Base-by-base conservation (phyloP, 805 yeast genomes). In the Debaryomyces castellii region DNA sequence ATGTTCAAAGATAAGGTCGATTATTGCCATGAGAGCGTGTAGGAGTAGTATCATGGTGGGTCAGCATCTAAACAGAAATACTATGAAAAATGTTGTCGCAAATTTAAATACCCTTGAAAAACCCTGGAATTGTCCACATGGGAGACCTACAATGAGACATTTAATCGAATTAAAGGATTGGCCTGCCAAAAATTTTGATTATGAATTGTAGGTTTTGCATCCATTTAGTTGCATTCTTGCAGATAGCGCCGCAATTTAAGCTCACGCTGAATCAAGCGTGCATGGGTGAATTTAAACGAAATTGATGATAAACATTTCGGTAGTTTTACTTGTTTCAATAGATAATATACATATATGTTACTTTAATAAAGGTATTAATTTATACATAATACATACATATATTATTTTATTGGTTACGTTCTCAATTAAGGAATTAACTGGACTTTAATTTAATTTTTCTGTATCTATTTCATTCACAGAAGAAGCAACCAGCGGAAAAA, bases 71-170 rank as follows among this genome's bases (percentile, higher is more conserved):
- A 74, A 72, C 6, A 52, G 44, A 24, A 70, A 62, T 7, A 77
- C 81, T 6, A 94, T 94, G 99, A 60, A 64, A 1, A 68, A 58
- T 32, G 81, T 94, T 2, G 91, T 94, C 5, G 60, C 68, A 24
- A 77, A 89, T 57, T 68, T 94, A 43, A 80, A 92, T 10, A 69
- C 63, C 0, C 71, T 94, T 32, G 91, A 89, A 50, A 88, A 89
- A 59, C 99, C 99, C 0, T 94, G 99, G 99, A 86, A 85, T 55
- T 83, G 90, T 58, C 99, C 99, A 0, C 99, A 94, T 66, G 99
- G 99, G 0, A 72, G 99, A 51, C 99, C 99, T 0, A 94, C 99
- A 1, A 82, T 94, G 86, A 76, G 99, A 45, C 97, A 92, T 64
- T 71, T 92, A 47, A 80, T 84, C 48, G 89, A 87, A 45, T 58